These are phyloP conservation scores for Penicillium sp. DNA, from an alignment of 2,329 filamentous ascomycete genomes.

Conservation along the genomic window DNA sequence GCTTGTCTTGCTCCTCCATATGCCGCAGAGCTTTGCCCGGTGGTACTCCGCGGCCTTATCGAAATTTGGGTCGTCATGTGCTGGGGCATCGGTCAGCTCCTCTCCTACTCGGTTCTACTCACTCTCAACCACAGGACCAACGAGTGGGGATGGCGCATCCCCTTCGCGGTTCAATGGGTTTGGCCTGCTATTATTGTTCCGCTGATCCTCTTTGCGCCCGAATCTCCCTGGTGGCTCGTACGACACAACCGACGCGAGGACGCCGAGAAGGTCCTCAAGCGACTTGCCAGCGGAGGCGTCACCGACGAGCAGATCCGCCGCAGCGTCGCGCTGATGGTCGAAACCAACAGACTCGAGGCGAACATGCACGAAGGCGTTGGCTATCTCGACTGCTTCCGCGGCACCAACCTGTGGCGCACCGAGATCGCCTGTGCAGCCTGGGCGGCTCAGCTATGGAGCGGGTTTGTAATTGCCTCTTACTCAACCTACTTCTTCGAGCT, in stretches of 20 bases:
- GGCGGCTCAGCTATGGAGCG: slow-evolving; percentile 29
- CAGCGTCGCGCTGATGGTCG: slow-evolving; percentile 41
- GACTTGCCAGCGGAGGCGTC: slow-evolving; percentile 29
- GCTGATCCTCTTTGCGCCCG: slow-evolving; percentile 32
- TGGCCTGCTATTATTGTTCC: slow-evolving; percentile 29
- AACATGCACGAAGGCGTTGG: slow-evolving; percentile 18
- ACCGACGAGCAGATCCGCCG: slow-evolving; percentile 32
- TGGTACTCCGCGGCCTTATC: slow-evolving; percentile 35
- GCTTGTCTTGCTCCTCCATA: slow-evolving; percentile 40
- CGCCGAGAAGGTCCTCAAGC: slow-evolving; percentile 34
- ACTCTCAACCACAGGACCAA: slow-evolving; percentile 31
- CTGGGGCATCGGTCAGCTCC: slow-evolving; percentile 46
- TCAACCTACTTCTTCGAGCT: slow-evolving; percentile 41
- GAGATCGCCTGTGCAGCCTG: slow-evolving; percentile 44
- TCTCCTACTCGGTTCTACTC: slow-evolving; percentile 39
- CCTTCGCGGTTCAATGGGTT: slow-evolving; percentile 39
- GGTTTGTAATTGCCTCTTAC: slow-evolving; percentile 16
- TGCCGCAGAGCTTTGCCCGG: slow-evolving; percentile 42
- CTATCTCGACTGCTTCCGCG: slow-evolving; percentile 36
- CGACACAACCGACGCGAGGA: slow-evolving; percentile 39
- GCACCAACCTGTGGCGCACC: slow-evolving; percentile 40
- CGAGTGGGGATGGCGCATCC: slow-evolving; percentile 42
- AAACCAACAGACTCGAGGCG: slow-evolving; percentile 39
- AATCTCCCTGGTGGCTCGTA: slow-evolving; percentile 44
- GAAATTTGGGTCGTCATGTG: slow-evolving; percentile 45